Percentiles rank a stretch among this genome's conserved stretches.
Evolutionary conservation across 768 basidiomycete species (phyloP).

Genomic region (Trametes cingulata): DNA sequence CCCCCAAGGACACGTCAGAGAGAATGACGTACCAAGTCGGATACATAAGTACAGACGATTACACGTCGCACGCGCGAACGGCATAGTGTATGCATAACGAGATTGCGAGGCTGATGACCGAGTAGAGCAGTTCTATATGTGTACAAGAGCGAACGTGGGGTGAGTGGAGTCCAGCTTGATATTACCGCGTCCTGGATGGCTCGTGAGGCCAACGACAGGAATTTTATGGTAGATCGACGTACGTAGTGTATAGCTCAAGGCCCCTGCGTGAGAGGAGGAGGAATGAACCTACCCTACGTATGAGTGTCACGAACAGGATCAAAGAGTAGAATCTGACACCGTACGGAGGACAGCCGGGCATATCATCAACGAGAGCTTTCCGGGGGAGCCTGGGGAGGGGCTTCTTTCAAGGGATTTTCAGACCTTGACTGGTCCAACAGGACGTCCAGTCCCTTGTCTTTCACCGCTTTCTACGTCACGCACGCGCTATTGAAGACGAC

Average conservation of each 20-base stretch:
- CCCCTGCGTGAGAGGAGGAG: too few relatives aligned
- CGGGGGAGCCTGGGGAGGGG: slow-evolving; percentile 43
- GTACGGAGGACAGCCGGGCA: background rate
- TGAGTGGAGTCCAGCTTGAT: too few relatives aligned
- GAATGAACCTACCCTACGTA: too few relatives aligned
- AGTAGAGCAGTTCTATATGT: background rate
- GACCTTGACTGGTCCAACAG: slow-evolving; percentile 70
- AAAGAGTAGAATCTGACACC: background rate
- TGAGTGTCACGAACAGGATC: background rate
- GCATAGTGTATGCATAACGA: background rate
- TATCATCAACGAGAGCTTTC: slow-evolving; percentile 17
- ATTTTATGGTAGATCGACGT: too few relatives aligned
- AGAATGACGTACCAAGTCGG: background rate
- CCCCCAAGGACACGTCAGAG: background rate
- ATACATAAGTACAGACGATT: background rate
- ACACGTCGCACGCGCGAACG: background rate
- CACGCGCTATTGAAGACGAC: background rate
- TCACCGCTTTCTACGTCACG: slow-evolving; percentile 67
- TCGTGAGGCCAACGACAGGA: too few relatives aligned
- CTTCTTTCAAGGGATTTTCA: slow-evolving; percentile 52
- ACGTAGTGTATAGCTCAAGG: too few relatives aligned
- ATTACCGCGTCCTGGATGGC: too few relatives aligned
- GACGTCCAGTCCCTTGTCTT: slow-evolving; percentile 72
- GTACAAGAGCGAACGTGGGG: too few relatives aligned
- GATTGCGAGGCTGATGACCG: background rate